Conservation (phyloP, 192 early-diverging fungal genomes). For the Coemansia javaensis region DNA sequence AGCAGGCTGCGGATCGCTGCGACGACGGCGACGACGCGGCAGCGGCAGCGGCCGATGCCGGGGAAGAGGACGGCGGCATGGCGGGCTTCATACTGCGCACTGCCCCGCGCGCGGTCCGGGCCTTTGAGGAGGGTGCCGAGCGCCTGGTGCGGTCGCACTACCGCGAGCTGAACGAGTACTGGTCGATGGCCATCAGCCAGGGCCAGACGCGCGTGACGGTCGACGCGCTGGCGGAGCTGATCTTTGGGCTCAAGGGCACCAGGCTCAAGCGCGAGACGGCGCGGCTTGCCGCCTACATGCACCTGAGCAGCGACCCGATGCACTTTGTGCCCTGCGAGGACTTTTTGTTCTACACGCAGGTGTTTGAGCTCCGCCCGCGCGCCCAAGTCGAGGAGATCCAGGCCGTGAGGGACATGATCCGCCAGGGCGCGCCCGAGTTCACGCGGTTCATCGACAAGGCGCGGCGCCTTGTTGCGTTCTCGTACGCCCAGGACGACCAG, state of each 20-base stretch:
- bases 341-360: slow-evolving; percentile 46
- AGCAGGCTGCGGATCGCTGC: background rate
- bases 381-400: slow-evolving; percentile 42
- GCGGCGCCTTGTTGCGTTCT: slow-evolving; percentile 24
- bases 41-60: background rate
- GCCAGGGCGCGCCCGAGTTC: slow-evolving; percentile 41
- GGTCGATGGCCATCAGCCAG: slow-evolving; percentile 12
- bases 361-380: slow-evolving; percentile 51
- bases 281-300: slow-evolving; percentile 57
- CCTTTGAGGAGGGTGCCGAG: slow-evolving; percentile 19
- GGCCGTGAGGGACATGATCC: slow-evolving; percentile 51
- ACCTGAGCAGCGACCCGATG: slow-evolving; percentile 51
- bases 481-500: slow-evolving; percentile 10
- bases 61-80: slow-evolving; percentile 5
- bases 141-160: slow-evolving; percentile 29
- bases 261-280: slow-evolving; percentile 9
- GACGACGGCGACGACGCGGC: background rate
- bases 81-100: slow-evolving; percentile 17
- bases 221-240: slow-evolving; percentile 32
- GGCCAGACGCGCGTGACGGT: slow-evolving; percentile 26
- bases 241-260: slow-evolving; percentile 12
- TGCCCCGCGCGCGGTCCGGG: slow-evolving; percentile 12
- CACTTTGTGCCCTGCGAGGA: slow-evolving; percentile 52
- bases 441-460: slow-evolving; percentile 53
- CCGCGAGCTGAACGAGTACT: slow-evolving; percentile 32